A percentile compares a stretch with the other conserved stretches of the same genome.
phyloP scores from a whole-genome alignment of 495 filamentous ascomycete genomes.

The Gamarada debralockiae region DNA sequence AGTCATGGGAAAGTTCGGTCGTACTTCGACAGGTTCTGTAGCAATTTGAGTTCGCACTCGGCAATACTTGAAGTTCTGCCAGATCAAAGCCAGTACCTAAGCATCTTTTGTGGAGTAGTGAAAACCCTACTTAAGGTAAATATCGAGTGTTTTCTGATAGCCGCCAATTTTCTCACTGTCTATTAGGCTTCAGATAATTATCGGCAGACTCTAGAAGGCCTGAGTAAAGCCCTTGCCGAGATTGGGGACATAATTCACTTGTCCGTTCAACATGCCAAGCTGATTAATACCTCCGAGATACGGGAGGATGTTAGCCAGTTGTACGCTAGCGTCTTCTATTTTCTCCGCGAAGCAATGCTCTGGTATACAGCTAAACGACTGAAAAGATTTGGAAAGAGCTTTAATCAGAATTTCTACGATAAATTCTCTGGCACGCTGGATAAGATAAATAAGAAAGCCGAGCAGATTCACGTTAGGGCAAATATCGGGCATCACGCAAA shows the following conservation, averaged over 20 bases:
- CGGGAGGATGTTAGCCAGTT: background rate
- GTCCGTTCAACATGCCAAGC: background rate
- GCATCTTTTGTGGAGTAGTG: background rate
- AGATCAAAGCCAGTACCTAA: background rate
- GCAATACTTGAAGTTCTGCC: background rate
- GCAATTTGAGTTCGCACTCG: background rate
- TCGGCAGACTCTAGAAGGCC: background rate
- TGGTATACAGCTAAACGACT: conserved; percentile 3
- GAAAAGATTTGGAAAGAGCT: conserved; percentile 3
- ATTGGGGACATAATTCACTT: background rate
- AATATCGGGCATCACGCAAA: conserved; percentile 1
- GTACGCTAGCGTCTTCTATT: conserved; percentile 2
- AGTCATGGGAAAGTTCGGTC: background rate
- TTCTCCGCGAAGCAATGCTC: background rate
- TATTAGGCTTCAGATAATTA: conserved; percentile 9
- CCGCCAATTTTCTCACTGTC: no score
- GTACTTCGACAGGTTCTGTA: background rate
- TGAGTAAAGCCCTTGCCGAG: background rate
- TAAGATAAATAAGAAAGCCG: background rate
- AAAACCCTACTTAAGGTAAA: conserved; percentile 6
- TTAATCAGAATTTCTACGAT: conserved; percentile 8
- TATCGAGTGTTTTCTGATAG: no score
- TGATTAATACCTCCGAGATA: background rate
- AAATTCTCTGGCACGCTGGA: background rate
- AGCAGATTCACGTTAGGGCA: background rate